Evolutionary conservation across 306 rosid species (phyloP).

Genomic region (Leucaena leucocephala): DNA sequence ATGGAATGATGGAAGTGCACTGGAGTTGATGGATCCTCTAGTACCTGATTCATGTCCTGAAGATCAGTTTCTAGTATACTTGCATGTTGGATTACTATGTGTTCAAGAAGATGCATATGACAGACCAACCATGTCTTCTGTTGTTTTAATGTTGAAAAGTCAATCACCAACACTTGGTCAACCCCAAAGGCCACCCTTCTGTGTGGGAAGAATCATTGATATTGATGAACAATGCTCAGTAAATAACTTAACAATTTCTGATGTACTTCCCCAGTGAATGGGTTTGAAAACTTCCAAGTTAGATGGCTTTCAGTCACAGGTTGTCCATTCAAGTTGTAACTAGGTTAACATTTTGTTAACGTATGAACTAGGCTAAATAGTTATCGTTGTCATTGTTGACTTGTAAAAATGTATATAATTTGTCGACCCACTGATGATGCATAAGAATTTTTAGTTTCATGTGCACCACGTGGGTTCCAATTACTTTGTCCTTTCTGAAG

Average conservation of each 20-base stretch:
- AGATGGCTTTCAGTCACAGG: background rate
- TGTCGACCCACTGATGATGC: background rate
- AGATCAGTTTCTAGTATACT: slow-evolving; percentile 41
- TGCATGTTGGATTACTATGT: slow-evolving; percentile 51
- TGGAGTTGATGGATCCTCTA: slow-evolving; percentile 48
- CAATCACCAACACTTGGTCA: slow-evolving; percentile 30
- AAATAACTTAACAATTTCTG: slow-evolving; percentile 39
- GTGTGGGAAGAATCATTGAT: slow-evolving; percentile 35
- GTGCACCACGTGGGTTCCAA: slow-evolving; percentile 7
- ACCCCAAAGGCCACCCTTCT: slow-evolving; percentile 47
- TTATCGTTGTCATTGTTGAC: background rate
- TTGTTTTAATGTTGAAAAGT: slow-evolving; percentile 48
- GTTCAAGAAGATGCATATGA: slow-evolving; percentile 57
- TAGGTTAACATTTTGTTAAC: background rate
- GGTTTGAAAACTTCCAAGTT: background rate
- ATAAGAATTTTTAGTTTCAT: background rate
- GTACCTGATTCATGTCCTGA: slow-evolving; percentile 36
- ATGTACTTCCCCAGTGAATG: slow-evolving; percentile 30
- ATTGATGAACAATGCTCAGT: slow-evolving; percentile 15
- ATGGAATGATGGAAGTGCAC: slow-evolving; percentile 42
- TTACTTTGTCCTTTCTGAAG: background rate
- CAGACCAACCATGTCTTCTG: slow-evolving; percentile 57
- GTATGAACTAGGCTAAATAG: background rate
- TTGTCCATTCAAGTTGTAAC: background rate
- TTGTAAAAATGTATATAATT: background rate